Conservation (phyloP, 768 basidiomycete species). For the Goffeauzyma gilvescens region DNA sequence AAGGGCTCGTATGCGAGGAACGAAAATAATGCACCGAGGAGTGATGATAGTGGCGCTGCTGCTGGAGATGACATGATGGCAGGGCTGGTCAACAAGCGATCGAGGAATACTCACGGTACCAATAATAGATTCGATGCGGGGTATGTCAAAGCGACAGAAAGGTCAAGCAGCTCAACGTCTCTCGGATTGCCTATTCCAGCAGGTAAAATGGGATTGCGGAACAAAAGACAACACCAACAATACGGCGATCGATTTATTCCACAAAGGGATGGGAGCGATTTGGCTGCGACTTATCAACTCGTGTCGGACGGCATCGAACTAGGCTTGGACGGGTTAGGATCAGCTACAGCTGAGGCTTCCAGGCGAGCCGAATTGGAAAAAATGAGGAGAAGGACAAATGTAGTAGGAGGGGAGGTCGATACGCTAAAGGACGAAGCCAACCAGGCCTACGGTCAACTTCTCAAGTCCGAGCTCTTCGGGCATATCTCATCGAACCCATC, state of each 20-base stretch:
- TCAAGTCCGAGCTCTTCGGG: slow-evolving; percentile 36
- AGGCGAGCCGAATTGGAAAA: slow-evolving; percentile 40
- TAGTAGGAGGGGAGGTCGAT: slow-evolving; percentile 36
- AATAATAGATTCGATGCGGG: no score
- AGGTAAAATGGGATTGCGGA: no score
- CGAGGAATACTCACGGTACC: no score
- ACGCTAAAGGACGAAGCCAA: slow-evolving; percentile 34
- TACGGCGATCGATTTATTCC: slow-evolving; percentile 59
- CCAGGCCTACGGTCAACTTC: slow-evolving; percentile 34
- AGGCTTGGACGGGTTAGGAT: neutral
- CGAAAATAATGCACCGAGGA: no score
- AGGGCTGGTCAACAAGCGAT: no score
- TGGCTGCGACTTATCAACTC: slow-evolving; percentile 46
- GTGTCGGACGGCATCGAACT: slow-evolving; percentile 36
- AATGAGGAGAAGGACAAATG: slow-evolving; percentile 52
- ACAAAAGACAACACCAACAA: no score
- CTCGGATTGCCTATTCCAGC: no score
- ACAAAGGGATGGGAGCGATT: slow-evolving; percentile 42
- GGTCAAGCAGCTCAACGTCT: no score
- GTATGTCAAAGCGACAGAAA: no score
- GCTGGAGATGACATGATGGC: no score
- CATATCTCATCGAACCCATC: slow-evolving; percentile 15
- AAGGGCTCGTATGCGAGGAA: no score
- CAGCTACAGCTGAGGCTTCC: slow-evolving; percentile 4
- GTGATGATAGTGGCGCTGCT: no score